Conservation (phyloP, 305 asterid genomes). For the Plantago coronopus region DNA sequence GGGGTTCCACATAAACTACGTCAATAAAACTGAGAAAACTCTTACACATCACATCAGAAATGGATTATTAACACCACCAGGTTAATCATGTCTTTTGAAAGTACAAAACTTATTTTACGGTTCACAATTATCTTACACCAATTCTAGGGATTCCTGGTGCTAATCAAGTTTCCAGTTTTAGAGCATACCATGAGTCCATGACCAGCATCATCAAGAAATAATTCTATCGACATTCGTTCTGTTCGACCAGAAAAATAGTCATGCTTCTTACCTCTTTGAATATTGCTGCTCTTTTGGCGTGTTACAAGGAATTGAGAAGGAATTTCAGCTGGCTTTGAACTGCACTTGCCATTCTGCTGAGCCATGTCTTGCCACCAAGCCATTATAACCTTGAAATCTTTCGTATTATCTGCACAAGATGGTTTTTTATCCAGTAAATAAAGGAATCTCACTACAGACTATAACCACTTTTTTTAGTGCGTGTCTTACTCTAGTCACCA, state of each 20-base stretch:
- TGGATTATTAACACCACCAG: slow-evolving; percentile 2
- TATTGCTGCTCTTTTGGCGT: slow-evolving; percentile 31
- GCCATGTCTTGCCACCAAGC: slow-evolving; percentile 99
- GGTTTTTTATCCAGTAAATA: background rate
- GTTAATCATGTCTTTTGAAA: background rate
- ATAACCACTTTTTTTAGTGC: no score
- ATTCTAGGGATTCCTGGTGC: no score
- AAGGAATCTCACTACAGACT: background rate
- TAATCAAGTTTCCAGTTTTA: no score
- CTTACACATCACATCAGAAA: background rate
- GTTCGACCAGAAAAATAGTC: slow-evolving; percentile 13
- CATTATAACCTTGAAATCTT: slow-evolving; percentile 81
- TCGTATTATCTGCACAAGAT: slow-evolving; percentile 48
- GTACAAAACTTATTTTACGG: no score
- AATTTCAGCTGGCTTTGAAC: slow-evolving; percentile 30
- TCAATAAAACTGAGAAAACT: background rate
- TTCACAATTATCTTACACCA: background rate
- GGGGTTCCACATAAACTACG: background rate
- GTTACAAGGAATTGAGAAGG: slow-evolving; percentile 30
- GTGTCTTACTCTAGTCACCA: no score
- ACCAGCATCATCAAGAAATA: no score
- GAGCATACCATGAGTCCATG: no score
- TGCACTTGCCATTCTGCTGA: slow-evolving; percentile 67
- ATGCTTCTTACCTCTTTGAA: slow-evolving; percentile 55
- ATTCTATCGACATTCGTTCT: no score